phyloP scores from a whole-genome alignment of 2,329 filamentous ascomycete genomes.

The Claviceps sp. region DNA sequence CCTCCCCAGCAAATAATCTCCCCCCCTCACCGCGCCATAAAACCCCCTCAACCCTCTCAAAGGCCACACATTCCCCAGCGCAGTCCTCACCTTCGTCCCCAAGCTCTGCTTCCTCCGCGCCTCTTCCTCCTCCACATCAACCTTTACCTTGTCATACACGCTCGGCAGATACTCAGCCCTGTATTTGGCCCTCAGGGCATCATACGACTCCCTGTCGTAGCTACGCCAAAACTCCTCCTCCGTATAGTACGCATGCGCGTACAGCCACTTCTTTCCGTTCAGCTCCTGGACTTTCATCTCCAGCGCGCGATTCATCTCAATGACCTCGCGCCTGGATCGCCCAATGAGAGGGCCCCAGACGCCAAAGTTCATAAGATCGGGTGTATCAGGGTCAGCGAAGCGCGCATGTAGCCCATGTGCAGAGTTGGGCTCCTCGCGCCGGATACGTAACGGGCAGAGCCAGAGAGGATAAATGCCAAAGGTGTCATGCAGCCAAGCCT shows the following conservation, averaged over 20 bases:
- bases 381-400: conserved; percentile 14
- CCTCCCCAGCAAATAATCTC: conserved; percentile 28
- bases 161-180: conserved; percentile 44
- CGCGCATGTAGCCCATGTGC: conserved; percentile 33
- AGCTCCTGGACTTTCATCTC: conserved; percentile 56
- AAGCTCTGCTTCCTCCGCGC: conserved; percentile 19
- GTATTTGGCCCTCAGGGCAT: conserved; percentile 44
- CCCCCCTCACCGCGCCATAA: conserved; percentile 28
- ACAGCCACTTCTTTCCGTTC: conserved; percentile 55
- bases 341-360: conserved; percentile 58
- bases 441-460: conserved; percentile 41
- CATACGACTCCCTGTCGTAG: conserved; percentile 48
- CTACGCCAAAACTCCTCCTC: conserved; percentile 55
- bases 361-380: conserved; percentile 46
- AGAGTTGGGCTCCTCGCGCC: conserved; percentile 20
- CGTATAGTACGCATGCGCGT: conserved; percentile 55
- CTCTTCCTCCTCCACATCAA: conserved; percentile 25
- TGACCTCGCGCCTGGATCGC: conserved; percentile 39
- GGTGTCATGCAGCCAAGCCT: conserved; percentile 36
- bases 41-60: conserved; percentile 33
- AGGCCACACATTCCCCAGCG: conserved; percentile 21
- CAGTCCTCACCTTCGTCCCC: conserved; percentile 16
- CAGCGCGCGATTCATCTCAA: conserved; percentile 54
- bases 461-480: conserved; percentile 47
- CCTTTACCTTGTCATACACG: conserved; percentile 55